Evolutionary conservation across 805 yeast genomes (phyloP).

Genomic region (Pichia paraexigua): DNA sequence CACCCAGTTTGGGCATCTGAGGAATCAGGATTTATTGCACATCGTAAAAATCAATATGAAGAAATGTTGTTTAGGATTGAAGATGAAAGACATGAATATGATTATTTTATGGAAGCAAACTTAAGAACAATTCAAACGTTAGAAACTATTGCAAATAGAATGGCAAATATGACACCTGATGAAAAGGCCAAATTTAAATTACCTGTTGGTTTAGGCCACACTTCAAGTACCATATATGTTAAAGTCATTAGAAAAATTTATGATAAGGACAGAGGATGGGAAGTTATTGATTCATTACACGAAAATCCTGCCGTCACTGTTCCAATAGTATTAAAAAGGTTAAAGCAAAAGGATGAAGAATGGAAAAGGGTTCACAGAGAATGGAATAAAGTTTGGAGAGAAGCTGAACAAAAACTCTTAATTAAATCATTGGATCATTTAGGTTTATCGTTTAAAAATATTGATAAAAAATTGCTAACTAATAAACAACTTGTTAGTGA

Average conservation of each 20-base stretch:
- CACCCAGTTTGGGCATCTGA: conserved; percentile 99
- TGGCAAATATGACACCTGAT: conserved; percentile 86
- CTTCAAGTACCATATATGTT: conserved; percentile 84
- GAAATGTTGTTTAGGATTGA: conserved; percentile 91
- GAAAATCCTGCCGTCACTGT: conserved; percentile 94
- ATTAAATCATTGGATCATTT: conserved; percentile 91
- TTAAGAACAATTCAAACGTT: conserved; percentile 90
- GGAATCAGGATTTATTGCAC: conserved; percentile 98
- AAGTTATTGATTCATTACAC: conserved; percentile 91
- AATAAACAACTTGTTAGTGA: conserved; percentile 87
- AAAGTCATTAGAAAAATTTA: conserved; percentile 88
- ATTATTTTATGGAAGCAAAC: conserved; percentile 90
- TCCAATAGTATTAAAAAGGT: conserved; percentile 83
- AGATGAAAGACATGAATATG: conserved; percentile 97
- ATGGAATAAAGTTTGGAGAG: conserved; percentile 99
- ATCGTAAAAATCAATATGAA: conserved; percentile 95
- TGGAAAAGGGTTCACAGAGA: conserved; percentile 98
- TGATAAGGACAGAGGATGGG: conserved; percentile 91
- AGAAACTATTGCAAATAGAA: conserved; percentile 89
- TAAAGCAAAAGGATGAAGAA: conserved; percentile 97
- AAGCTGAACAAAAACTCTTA: conserved; percentile 90
- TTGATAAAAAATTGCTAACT: conserved; percentile 87
- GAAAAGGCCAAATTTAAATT: conserved; percentile 73
- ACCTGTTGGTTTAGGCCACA: conserved; percentile 91
- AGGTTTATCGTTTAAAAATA: conserved; percentile 93